phyloP scores from a whole-genome alignment of 2,329 filamentous ascomycete genomes.

The Trichoderma simmonsii region DNA sequence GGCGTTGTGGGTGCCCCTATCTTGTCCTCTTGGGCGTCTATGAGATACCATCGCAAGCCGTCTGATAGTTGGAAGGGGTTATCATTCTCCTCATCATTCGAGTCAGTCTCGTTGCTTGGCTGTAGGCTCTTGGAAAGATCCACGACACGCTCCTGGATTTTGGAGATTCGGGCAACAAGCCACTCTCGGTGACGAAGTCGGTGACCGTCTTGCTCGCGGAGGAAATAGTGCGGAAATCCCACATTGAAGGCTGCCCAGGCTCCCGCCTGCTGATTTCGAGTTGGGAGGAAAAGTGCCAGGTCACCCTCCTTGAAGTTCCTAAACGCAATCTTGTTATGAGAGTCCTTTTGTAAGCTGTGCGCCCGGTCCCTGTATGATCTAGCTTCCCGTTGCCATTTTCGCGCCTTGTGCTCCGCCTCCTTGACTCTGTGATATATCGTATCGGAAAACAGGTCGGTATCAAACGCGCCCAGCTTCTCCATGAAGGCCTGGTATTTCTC shows the following conservation, averaged over 20 bases:
- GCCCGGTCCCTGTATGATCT: constrained; percentile 84
- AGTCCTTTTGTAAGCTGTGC: constrained; percentile 74
- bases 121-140: constrained; percentile 79
- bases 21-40: constrained; percentile 92
- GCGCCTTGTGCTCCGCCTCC: constrained; percentile 87
- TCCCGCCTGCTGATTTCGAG: constrained; percentile 86
- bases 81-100: constrained; percentile 73
- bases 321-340: constrained; percentile 94
- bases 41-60: constrained; percentile 90
- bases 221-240: constrained; percentile 93
- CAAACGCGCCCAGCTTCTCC: constrained; percentile 70
- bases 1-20: constrained; percentile 88
- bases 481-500: constrained; percentile 74
- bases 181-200: constrained; percentile 82
- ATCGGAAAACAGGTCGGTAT: constrained; percentile 80
- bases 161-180: constrained; percentile 91
- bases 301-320: constrained; percentile 96
- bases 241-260: constrained; percentile 99
- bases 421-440: constrained; percentile 85
- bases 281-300: constrained; percentile 88
- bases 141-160: constrained; percentile 88
- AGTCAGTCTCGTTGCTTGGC: constrained; percentile 47
- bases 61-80: constrained; percentile 97
- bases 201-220: constrained; percentile 88
- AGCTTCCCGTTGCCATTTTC: constrained; percentile 89